phyloP scores from a whole-genome alignment of 352 stramenopile species.

The Pythium rhizo-oryzae region DNA sequence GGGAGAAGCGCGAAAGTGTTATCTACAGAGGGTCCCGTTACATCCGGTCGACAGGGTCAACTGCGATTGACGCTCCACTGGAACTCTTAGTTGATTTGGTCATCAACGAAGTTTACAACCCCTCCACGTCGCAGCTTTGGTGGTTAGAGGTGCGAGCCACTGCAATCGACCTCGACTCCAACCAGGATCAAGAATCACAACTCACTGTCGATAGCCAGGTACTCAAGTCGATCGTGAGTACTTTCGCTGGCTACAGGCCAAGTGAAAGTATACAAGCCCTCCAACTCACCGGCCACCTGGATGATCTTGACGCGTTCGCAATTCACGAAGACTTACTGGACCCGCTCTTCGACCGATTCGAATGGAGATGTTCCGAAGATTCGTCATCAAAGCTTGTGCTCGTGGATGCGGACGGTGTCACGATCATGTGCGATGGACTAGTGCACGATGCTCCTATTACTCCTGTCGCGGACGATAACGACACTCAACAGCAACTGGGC shows the following conservation, averaged over 20 bases:
- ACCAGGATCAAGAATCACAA: conserved; percentile 9
- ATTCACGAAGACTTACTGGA: conserved; percentile 61
- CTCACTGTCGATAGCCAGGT: conserved; percentile 44
- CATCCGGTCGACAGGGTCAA: conserved; percentile 13
- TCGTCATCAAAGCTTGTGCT: background rate
- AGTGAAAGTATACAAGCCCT: conserved; percentile 37
- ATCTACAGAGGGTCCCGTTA: conserved; percentile 60
- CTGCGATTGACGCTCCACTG: background rate
- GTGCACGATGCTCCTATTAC: background rate
- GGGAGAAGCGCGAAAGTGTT: conserved; percentile 27
- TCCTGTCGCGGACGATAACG: background rate
- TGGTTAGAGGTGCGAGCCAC: conserved; percentile 61
- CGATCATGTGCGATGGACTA: background rate
- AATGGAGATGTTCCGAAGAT: conserved; percentile 3
- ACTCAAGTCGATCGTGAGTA: conserved; percentile 37
- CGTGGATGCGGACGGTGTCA: conserved; percentile 9
- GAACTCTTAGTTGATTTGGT: conserved; percentile 40
- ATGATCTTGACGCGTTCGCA: conserved; percentile 41
- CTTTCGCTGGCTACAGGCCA: conserved; percentile 56
- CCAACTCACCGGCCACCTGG: background rate
- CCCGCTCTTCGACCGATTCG: conserved; percentile 41
- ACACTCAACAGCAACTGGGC: background rate
- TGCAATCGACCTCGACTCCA: conserved; percentile 26
- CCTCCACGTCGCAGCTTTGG: conserved; percentile 55
- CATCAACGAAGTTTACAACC: conserved; percentile 57